phyloP scores from a whole-genome alignment of 352 stramenopile genomes.

The Pythium plurisporium region DNA sequence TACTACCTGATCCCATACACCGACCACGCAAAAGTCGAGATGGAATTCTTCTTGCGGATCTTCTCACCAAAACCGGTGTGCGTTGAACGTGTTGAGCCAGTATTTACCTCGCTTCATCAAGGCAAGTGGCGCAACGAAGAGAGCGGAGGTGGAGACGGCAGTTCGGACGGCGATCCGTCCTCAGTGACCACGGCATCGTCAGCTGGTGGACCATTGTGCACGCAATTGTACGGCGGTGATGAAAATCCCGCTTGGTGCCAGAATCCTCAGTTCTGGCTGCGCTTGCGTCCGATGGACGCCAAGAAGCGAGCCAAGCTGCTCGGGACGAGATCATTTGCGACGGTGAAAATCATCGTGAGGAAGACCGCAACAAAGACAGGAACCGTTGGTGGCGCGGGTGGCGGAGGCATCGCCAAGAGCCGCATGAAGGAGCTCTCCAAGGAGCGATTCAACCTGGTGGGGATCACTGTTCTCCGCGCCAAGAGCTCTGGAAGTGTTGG shows the following conservation, averaged over 20 bases:
- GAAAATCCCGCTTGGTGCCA: constrained; percentile 77
- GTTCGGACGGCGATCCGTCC: constrained; percentile 21
- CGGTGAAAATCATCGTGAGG: constrained; percentile 66
- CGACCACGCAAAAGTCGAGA: constrained; percentile 74
- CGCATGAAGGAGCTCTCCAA: constrained; percentile 53
- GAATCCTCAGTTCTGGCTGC: constrained; percentile 88
- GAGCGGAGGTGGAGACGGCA: constrained; percentile 16
- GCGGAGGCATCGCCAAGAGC: constrained; percentile 26
- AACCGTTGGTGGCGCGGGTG: constrained; percentile 15
- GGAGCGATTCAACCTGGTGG: constrained; percentile 58
- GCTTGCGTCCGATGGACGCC: constrained; percentile 26
- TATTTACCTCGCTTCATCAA: constrained; percentile 55
- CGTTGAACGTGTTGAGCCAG: constrained; percentile 67
- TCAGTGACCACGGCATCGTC: constrained; percentile 34
- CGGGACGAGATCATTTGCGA: constrained; percentile 37
- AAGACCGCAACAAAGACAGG: constrained; percentile 57
- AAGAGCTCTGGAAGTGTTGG: constrained; percentile 2
- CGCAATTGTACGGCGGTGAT: constrained; percentile 33
- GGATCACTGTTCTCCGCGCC: constrained; percentile 46
- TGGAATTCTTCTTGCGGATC: constrained; percentile 88
- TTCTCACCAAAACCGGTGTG: constrained; percentile 70
- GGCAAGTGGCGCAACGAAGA: constrained; percentile 62
- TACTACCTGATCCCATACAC: constrained; percentile 88
- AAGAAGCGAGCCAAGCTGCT: constrained; percentile 28
- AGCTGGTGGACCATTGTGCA: constrained; percentile 72